Evolutionary conservation across 495 filamentous ascomycete species (phyloP).

Genomic region (Parathielavia appendiculata): DNA sequence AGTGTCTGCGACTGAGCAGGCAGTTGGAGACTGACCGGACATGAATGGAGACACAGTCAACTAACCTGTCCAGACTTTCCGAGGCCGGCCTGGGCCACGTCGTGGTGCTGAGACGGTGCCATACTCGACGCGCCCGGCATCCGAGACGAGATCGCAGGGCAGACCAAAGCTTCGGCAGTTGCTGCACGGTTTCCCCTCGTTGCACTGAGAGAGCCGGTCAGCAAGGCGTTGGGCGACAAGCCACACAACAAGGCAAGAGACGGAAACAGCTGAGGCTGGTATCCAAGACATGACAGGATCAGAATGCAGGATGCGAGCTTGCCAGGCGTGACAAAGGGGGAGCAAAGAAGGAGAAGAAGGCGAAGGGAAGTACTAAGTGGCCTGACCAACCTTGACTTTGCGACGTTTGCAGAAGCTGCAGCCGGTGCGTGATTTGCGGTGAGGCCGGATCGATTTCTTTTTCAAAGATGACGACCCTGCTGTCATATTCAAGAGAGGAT

Average conservation of each 20-base stretch:
- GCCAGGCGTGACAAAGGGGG: too few relatives aligned
- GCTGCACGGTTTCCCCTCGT: conserved; percentile 2
- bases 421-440: conserved; percentile 6
- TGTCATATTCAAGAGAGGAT: neutral
- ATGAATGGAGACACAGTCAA: neutral
- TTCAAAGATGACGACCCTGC: neutral
- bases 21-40: neutral
- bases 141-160: neutral
- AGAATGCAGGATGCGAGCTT: too few relatives aligned
- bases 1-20: neutral
- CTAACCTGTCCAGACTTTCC: neutral
- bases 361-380: neutral
- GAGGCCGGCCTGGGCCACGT: neutral
- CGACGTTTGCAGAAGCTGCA: conserved; percentile 4
- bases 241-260: neutral
- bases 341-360: too few relatives aligned
- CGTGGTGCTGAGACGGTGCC: neutral
- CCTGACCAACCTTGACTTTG: conserved; percentile 2
- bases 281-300: too few relatives aligned
- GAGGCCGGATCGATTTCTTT: conserved; percentile 2
- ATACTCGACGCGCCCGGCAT: neutral
- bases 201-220: neutral
- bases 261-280: too few relatives aligned
- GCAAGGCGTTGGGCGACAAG: neutral
- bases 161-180: neutral